A percentile compares a stretch with the other conserved stretches of the same genome.
Evolutionary conservation across 768 basidiomycete species (phyloP).

Genomic region (Tubosaeta sp.): DNA sequence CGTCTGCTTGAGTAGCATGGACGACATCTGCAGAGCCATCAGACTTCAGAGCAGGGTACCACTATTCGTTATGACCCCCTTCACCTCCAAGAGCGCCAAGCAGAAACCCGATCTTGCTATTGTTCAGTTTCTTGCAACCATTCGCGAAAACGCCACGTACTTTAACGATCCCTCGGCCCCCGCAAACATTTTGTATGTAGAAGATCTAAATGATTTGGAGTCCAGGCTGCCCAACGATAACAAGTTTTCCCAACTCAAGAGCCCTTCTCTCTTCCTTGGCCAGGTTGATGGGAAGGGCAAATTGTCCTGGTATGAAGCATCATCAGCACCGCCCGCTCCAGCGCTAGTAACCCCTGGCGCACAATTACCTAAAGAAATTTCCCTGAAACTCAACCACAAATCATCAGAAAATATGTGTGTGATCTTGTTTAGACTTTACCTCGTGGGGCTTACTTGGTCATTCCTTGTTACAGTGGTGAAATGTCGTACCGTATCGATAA

Average conservation of each 20-base stretch:
- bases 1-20: background rate
- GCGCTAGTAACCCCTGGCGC: background rate
- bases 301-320: background rate
- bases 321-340: background rate
- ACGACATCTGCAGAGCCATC: background rate
- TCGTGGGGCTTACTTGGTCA: background rate
- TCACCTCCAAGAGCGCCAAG: background rate
- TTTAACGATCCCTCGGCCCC: background rate
- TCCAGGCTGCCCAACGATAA: background rate
- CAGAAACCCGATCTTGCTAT: background rate
- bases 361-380: background rate
- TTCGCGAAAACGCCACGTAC: background rate
- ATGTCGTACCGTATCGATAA: background rate
- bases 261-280: background rate
- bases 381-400: background rate
- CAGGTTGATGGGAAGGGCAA: background rate
- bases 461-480: background rate
- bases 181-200: background rate
- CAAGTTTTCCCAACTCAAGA: background rate
- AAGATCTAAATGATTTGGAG: background rate
- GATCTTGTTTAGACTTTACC: background rate
- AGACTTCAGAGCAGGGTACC: background rate
- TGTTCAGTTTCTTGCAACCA: background rate
- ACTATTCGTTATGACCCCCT: background rate
- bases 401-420: background rate